These are phyloP conservation scores for Abortiporus biennis DNA, from an alignment of 1,284 basidiomycete genomes.

Conservation along the genomic window DNA sequence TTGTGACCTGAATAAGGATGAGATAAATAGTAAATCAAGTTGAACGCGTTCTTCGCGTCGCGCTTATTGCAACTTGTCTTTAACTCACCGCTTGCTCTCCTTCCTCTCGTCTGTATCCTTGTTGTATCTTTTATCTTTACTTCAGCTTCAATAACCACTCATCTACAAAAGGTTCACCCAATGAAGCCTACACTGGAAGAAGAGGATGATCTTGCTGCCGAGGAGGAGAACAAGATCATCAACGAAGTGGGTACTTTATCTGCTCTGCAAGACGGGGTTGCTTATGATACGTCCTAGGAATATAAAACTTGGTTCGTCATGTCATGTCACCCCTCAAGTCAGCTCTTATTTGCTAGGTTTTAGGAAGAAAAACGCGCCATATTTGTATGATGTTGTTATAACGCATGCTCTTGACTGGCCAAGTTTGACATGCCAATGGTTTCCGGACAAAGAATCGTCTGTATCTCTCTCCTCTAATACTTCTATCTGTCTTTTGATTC, in stretches of 20 bases:
- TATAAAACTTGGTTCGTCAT: constrained; percentile 78
- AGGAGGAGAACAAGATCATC: constrained; percentile 87
- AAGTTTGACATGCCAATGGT: constrained; percentile 97
- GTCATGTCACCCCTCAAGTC: neutral
- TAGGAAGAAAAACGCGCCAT: constrained; percentile 97
- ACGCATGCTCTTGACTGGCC: constrained; percentile 99
- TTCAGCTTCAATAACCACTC: too few species aligned
- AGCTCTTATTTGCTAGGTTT: constrained; percentile 3
- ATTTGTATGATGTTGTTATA: constrained; percentile 95
- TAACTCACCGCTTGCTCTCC: too few species aligned
- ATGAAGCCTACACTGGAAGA: constrained; percentile 59
- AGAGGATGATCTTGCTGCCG: constrained; percentile 76
- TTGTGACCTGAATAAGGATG: too few species aligned
- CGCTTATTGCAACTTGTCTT: too few species aligned
- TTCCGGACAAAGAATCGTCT: constrained; percentile 93
- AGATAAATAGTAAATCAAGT: too few species aligned
- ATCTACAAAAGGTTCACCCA: too few species aligned
- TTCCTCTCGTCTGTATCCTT: too few species aligned
- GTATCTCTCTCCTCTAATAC: constrained; percentile 23
- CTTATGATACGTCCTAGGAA: constrained; percentile 40
- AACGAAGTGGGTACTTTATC: constrained; percentile 65
- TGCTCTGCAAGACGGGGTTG: neutral
- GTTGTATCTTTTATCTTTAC: too few species aligned
- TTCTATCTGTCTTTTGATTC: constrained; percentile 1
- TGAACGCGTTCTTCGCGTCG: too few species aligned